Conservation (phyloP, 331 rosid species). For the Prunus yedoensis region DNA sequence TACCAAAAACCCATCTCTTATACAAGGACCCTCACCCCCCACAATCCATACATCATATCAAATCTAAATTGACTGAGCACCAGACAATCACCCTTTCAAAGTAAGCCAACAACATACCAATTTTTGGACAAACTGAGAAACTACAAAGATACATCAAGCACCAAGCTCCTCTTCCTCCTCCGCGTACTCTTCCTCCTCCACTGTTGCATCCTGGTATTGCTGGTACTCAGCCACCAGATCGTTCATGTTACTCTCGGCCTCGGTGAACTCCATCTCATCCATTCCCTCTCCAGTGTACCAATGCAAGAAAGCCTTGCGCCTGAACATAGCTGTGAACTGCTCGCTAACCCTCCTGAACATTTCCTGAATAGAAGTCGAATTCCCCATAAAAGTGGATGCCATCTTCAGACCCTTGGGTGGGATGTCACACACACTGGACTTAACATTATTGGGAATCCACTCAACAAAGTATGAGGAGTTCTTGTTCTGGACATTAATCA, state of each 20-base stretch:
- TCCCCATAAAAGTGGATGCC: slow-evolving; percentile 74
- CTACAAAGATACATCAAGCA: slow-evolving; percentile 35
- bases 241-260: slow-evolving; percentile 89
- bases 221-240: slow-evolving; percentile 85
- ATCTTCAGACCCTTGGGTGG: slow-evolving; percentile 70
- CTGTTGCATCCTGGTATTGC: slow-evolving; percentile 78
- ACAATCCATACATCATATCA: slow-evolving; percentile 36
- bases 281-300: slow-evolving; percentile 92
- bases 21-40: slow-evolving; percentile 34
- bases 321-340: slow-evolving; percentile 84
- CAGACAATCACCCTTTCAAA: slow-evolving; percentile 29
- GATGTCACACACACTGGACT: slow-evolving; percentile 81
- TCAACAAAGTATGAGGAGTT: slow-evolving; percentile 83
- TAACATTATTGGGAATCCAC: slow-evolving; percentile 82
- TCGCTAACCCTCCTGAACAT: slow-evolving; percentile 86
- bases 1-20: slow-evolving; percentile 33
- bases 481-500: slow-evolving; percentile 77
- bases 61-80: slow-evolving; percentile 39
- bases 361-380: slow-evolving; percentile 82
- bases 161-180: slow-evolving; percentile 58
- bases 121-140: slow-evolving; percentile 20
- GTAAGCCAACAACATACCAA: slow-evolving; percentile 28
- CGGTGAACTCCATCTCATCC: slow-evolving; percentile 90
- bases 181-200: slow-evolving; percentile 35
- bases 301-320: slow-evolving; percentile 89